Conservation (phyloP, 345 rosid species). For the Geranium brycei region DNA sequence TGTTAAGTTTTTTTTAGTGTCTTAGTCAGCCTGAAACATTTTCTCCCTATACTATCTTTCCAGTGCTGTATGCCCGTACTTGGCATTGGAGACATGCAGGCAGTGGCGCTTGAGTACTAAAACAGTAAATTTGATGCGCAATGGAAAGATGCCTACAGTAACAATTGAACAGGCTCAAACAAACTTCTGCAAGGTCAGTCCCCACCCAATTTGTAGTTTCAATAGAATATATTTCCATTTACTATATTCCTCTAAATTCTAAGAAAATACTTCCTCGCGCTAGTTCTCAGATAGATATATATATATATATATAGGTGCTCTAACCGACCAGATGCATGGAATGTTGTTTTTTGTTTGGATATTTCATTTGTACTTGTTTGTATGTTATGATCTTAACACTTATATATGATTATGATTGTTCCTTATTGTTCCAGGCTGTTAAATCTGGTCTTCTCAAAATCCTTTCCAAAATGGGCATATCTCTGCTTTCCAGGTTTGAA, state of each 20-base stretch:
- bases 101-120: slow-evolving; percentile 94
- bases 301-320: no score
- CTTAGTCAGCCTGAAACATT: slow-evolving; percentile 2
- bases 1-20: background rate
- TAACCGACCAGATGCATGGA: background rate
- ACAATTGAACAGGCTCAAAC: slow-evolving; percentile 95
- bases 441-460: slow-evolving; percentile 88
- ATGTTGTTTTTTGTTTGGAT: background rate
- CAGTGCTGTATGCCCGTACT: slow-evolving; percentile 91
- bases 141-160: slow-evolving; percentile 94
- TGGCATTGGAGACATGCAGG: slow-evolving; percentile 92
- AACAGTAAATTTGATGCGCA: slow-evolving; percentile 86
- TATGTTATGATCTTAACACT: background rate
- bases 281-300: no score
- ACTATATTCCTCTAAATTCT: background rate
- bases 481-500: slow-evolving; percentile 80
- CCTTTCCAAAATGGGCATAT: slow-evolving; percentile 97
- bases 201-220: background rate
- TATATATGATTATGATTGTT: slow-evolving; percentile 1
- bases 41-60: slow-evolving; percentile 11
- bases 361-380: background rate
- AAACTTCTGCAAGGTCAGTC: slow-evolving; percentile 71
- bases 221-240: background rate
- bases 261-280: background rate
- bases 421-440: slow-evolving; percentile 57